Evolutionary conservation across 768 basidiomycete species (phyloP), one percentile per base, ranked within the genome.

Genomic region (Lactarius evosmus): DNA sequence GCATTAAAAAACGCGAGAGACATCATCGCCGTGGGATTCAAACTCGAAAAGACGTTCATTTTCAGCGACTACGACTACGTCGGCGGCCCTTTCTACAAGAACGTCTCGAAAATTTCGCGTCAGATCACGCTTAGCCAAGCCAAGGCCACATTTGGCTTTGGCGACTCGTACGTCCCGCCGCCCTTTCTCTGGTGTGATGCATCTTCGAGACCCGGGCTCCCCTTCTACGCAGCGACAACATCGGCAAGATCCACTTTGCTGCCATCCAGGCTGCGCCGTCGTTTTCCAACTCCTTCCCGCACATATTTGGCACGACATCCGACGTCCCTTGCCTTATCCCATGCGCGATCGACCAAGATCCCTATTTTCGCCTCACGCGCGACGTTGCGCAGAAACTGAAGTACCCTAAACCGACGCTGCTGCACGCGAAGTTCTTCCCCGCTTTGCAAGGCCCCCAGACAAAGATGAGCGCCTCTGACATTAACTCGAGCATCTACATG

Each of bases 381-480:
- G 97, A 99, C 75, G 91, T 94, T 51, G 96, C 97, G 2, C 84
- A 83, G 68, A 93, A 93, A 72, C 85, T 99, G 71, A 96, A 93
- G 76, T 97, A 96, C 78, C 93, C 89, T 49, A 99, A 99, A 75
- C 97, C 97, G 2, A 78, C 90, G 2, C 83, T 98, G 29, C 78
- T 99, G 55, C 95, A 98, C 75, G 84, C 95, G 53, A 96, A 96
- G 72, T 99, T 99, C 82, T 96, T 99, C 79, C 97, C 97, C 12
- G 95, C 97, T 5, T 82, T 99, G 11, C 96, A 98, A 76, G 97
- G 97, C 49, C 91, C 97, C 2, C 94, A 97, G 75, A 96, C 94
- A 38, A 99, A 99, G 79, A 99, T 99, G 97, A 97, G 95, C 74
- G 97, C 97, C 5, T 95, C 92, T 56, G 89, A 96, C 75, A 79